phyloP scores from a whole-genome alignment of 176 grass and related monocot genomes.

The Oryza coarctata region DNA sequence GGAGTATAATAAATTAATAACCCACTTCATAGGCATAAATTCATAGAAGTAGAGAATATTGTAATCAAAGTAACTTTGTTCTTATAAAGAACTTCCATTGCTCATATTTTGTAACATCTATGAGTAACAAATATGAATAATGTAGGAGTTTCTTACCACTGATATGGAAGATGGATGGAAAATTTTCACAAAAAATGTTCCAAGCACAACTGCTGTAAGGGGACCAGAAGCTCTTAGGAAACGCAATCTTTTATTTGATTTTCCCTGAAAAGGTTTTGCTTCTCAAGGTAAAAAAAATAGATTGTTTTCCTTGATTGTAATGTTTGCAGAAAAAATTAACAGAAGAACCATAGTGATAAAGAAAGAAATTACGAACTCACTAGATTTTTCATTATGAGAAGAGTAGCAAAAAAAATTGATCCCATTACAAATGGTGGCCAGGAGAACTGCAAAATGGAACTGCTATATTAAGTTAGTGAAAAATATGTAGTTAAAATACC shows the following conservation, averaged over 20 bases:
- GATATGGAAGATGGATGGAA: conserved; percentile 84
- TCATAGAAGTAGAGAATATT: not conserved
- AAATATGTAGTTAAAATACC: conserved; percentile 11
- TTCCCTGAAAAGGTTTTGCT: conserved; percentile 53
- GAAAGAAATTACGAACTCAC: conserved; percentile 42
- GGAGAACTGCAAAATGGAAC: conserved; percentile 66
- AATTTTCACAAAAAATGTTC: conserved; percentile 87
- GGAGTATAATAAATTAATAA: not conserved
- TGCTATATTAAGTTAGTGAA: conserved; percentile 22
- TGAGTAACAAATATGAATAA: not conserved
- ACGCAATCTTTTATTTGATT: conserved; percentile 75
- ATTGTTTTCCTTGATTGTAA: not conserved
- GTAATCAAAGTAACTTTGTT: not conserved
- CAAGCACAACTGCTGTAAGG: conserved; percentile 84
- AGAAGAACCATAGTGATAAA: not conserved
- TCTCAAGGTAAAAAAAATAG: conserved; percentile 24
- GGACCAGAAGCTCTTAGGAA: conserved; percentile 78
- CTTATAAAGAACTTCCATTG: not conserved
- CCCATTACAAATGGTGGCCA: conserved; percentile 95
- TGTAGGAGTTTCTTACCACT: conserved; percentile 64
- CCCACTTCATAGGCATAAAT: not conserved
- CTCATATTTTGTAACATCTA: not conserved
- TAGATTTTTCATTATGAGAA: conserved; percentile 82
- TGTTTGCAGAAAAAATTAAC: not conserved
- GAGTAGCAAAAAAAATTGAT: conserved; percentile 70